These are phyloP conservation scores for Candida pseudoglaebosa DNA, from an alignment of 805 yeast species.

Conservation along the genomic window DNA sequence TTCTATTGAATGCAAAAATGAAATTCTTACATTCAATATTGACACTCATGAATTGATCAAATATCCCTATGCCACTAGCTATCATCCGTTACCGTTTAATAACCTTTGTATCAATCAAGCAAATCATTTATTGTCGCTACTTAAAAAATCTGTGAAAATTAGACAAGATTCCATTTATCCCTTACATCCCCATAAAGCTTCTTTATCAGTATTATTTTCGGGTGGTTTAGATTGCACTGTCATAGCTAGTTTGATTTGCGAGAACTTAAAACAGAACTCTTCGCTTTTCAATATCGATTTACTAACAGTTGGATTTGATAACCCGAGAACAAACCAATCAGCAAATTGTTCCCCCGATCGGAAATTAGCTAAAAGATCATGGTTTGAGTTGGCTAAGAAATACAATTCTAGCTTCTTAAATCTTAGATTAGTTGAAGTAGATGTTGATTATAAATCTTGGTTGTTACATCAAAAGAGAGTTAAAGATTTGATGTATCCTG, in stretches of 20 bases:
- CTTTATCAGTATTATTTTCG: conserved; percentile 61
- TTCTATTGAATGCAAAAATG: conserved; percentile 55
- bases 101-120: not conserved
- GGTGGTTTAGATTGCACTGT: conserved; percentile 96
- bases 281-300: conserved; percentile 51
- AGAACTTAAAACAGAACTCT: conserved; percentile 15
- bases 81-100: not conserved
- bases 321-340: conserved; percentile 64
- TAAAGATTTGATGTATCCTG: conserved; percentile 69
- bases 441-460: conserved; percentile 71
- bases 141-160: conserved; percentile 12
- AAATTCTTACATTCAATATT: conserved; percentile 42
- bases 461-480: conserved; percentile 49
- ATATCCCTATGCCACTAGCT: conserved; percentile 5
- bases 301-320: conserved; percentile 90
- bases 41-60: conserved; percentile 3
- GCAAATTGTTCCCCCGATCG: conserved; percentile 85
- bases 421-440: conserved; percentile 60
- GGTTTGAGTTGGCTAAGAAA: conserved; percentile 43
- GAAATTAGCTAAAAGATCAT: conserved; percentile 61
- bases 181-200: conserved; percentile 27
- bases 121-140: not conserved
- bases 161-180: conserved; percentile 65
- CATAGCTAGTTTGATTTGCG: conserved; percentile 51
- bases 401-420: conserved; percentile 33